phyloP scores from a whole-genome alignment of 148 eudicot species.

The Beta vulgaris region DNA sequence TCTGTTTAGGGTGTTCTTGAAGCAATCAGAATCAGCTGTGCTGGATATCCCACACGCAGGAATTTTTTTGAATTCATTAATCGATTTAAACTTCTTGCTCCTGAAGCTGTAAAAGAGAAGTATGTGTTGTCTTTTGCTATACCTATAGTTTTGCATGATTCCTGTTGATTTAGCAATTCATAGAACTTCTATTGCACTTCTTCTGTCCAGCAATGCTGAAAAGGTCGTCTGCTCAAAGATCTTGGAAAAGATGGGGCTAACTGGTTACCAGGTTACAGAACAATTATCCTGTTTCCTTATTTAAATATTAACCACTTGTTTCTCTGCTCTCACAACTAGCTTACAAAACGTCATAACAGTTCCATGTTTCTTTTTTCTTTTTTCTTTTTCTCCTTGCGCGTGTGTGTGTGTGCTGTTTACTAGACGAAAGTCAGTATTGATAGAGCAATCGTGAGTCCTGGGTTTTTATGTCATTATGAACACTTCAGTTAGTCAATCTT shows the following conservation, averaged over 20 bases:
- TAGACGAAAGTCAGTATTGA: not conserved
- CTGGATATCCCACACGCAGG: constrained; percentile 94
- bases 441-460: not conserved
- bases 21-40: constrained; percentile 95
- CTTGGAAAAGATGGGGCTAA: constrained; percentile 77
- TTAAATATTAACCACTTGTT: not conserved
- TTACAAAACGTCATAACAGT: not conserved
- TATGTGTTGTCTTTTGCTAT: constrained; percentile 38
- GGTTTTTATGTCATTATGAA: not conserved
- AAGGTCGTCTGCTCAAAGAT: constrained; percentile 69
- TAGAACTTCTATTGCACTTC: constrained; percentile 20
- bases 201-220: constrained; percentile 57
- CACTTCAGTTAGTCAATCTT: not conserved
- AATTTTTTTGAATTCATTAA: constrained; percentile 73
- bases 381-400: not conserved
- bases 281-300: not conserved
- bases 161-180: constrained; percentile 7
- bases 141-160: constrained; percentile 14
- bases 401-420: no score
- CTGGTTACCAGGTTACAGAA: constrained; percentile 70
- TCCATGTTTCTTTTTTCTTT: not conserved
- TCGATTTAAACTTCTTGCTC: constrained; percentile 83
- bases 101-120: constrained; percentile 72
- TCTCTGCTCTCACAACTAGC: not conserved
- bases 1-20: constrained; percentile 90